A percentile compares a stretch with the other conserved stretches of the same genome.
Evolutionary conservation across 495 filamentous ascomycete species (phyloP).

Genomic region (Bacidia rubella): DNA sequence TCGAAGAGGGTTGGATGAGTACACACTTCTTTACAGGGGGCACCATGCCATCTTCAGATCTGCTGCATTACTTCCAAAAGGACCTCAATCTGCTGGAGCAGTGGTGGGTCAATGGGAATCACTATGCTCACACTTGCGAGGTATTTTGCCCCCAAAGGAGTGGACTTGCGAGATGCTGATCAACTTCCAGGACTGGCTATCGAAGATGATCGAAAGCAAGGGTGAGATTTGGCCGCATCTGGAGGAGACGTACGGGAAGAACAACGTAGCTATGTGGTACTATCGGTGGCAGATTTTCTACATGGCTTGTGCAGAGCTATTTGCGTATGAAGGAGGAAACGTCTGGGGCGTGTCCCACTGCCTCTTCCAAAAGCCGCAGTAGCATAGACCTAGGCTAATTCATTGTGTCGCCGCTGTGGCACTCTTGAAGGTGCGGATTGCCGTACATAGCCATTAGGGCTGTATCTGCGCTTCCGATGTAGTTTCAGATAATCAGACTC

Average conservation of each 20-base stretch:
- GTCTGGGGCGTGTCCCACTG: slow-evolving; percentile 51
- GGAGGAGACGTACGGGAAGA: slow-evolving; percentile 44
- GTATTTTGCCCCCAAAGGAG: slow-evolving; percentile 22
- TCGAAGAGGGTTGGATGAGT: slow-evolving; percentile 60
- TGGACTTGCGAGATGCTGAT: neutral
- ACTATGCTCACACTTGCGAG: slow-evolving; percentile 55
- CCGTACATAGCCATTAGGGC: too few relatives aligned
- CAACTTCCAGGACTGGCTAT: slow-evolving; percentile 41
- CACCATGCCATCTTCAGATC: slow-evolving; percentile 53
- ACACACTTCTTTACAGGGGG: slow-evolving; percentile 55
- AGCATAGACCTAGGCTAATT: too few relatives aligned
- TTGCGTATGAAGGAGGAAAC: slow-evolving; percentile 45
- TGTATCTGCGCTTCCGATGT: too few relatives aligned
- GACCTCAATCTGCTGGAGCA: slow-evolving; percentile 42
- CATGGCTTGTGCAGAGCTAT: slow-evolving; percentile 53
- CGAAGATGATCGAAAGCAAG: slow-evolving; percentile 38
- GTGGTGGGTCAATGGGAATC: slow-evolving; percentile 52
- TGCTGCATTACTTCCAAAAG: slow-evolving; percentile 51
- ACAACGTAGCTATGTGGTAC: slow-evolving; percentile 42
- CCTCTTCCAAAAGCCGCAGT: slow-evolving; percentile 41
- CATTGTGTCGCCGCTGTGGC: too few relatives aligned
- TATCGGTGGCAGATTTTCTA: slow-evolving; percentile 58
- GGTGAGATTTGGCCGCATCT: slow-evolving; percentile 43
- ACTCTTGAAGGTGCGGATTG: too few relatives aligned
- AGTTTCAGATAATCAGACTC: too few relatives aligned